A percentile compares a stretch with the other conserved stretches of the same genome.
phyloP scores from a whole-genome alignment of 2,329 filamentous ascomycete species.

The Dothideomycetes sp. region DNA sequence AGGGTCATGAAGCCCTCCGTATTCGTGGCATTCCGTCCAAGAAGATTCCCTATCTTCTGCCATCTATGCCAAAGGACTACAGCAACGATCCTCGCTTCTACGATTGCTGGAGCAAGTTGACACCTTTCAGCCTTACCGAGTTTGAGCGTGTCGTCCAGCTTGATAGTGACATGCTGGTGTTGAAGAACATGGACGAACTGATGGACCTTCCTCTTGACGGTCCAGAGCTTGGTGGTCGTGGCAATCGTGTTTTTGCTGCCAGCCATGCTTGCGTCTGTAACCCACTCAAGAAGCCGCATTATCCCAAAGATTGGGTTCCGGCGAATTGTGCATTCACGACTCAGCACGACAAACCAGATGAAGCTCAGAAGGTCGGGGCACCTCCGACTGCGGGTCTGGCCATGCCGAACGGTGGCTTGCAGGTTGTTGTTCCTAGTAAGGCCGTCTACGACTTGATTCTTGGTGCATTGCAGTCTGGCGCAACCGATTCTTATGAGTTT shows the following conservation, averaged over 20 bases:
- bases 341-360: slow-evolving; percentile 43
- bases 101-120: slow-evolving; percentile 83
- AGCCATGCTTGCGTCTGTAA: slow-evolving; percentile 83
- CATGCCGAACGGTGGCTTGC: slow-evolving; percentile 53
- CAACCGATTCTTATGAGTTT: slow-evolving; percentile 47
- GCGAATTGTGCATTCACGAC: slow-evolving; percentile 53
- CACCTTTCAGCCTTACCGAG: slow-evolving; percentile 65
- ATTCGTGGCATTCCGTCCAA: slow-evolving; percentile 60
- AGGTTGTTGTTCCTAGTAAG: slow-evolving; percentile 51
- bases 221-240: slow-evolving; percentile 41
- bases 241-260: slow-evolving; percentile 66
- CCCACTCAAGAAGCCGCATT: slow-evolving; percentile 67
- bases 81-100: slow-evolving; percentile 73
- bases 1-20: slow-evolving; percentile 60
- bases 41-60: slow-evolving; percentile 63
- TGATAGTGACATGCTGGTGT: slow-evolving; percentile 79
- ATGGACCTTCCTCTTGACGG: slow-evolving; percentile 71
- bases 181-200: slow-evolving; percentile 82
- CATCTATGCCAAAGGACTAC: slow-evolving; percentile 57
- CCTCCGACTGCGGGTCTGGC: slow-evolving; percentile 42
- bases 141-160: slow-evolving; percentile 75
- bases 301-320: slow-evolving; percentile 62
- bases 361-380: slow-evolving; percentile 45
- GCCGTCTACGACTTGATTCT: slow-evolving; percentile 45
- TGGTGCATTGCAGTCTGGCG: slow-evolving; percentile 34